Evolutionary conservation across 2,329 filamentous ascomycete species (phyloP).

Genomic region (Cercospora brassicicola): DNA sequence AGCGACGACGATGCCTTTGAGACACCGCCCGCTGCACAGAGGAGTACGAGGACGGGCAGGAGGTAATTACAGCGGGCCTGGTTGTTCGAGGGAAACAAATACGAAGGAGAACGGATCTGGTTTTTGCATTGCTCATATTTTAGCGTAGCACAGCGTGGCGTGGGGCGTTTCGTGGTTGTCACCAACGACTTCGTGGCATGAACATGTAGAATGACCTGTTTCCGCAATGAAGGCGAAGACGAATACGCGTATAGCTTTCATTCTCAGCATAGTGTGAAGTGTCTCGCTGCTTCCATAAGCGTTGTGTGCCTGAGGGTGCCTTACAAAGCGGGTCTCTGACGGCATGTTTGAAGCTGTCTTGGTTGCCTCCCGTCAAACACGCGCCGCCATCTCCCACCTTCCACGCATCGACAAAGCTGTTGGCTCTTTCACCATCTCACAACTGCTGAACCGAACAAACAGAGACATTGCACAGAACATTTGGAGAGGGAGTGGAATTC

Average conservation of each 20-base stretch:
- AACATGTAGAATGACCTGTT: not conserved
- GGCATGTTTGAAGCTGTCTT: not conserved
- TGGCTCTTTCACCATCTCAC: not conserved
- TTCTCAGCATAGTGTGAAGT: not conserved
- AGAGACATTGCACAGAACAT: not conserved
- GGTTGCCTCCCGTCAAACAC: conserved; percentile 5
- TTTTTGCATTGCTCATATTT: conserved; percentile 1
- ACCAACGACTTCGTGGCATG: not conserved
- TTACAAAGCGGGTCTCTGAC: conserved; percentile 1
- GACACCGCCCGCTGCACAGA: conserved; percentile 33
- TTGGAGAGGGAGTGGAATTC: not conserved
- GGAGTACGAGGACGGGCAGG: conserved; percentile 22
- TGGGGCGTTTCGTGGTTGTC: not conserved
- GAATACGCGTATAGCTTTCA: not conserved
- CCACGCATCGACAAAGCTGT: not conserved
- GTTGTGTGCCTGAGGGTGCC: not conserved
- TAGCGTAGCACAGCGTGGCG: conserved; percentile 21
- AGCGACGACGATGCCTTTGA: conserved; percentile 44
- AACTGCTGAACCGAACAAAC: not conserved
- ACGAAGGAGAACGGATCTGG: not conserved
- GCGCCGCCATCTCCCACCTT: not conserved
- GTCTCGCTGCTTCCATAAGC: not conserved
- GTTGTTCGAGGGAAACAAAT: not conserved
- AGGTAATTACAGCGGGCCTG: conserved; percentile 10
- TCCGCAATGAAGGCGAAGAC: not conserved